A percentile compares a stretch with the other conserved stretches of the same genome.
These are phyloP conservation scores for Colletotrichum lini DNA, from an alignment of 2,329 filamentous ascomycete genomes.

Conservation along the genomic window DNA sequence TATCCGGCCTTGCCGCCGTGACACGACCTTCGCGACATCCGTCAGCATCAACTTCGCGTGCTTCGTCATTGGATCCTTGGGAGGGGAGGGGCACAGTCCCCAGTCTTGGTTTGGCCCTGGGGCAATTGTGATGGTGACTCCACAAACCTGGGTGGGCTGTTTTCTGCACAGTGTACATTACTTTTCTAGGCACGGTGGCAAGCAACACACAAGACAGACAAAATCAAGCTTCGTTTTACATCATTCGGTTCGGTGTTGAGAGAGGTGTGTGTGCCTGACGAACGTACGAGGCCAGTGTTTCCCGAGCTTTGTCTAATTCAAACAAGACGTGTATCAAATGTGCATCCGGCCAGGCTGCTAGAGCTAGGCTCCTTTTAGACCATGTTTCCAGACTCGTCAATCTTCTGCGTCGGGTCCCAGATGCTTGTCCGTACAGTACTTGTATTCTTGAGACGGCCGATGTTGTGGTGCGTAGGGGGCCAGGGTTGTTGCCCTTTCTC, in stretches of 20 bases:
- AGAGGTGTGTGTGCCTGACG: not conserved
- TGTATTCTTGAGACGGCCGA: not conserved
- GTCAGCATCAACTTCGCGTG: not conserved
- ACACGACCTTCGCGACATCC: not conserved
- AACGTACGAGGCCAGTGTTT: not conserved
- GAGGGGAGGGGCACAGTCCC: slow-evolving; percentile 7
- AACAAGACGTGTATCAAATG: slow-evolving; percentile 32
- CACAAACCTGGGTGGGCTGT: slow-evolving; percentile 5
- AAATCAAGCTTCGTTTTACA: slow-evolving; percentile 4
- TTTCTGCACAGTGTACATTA: slow-evolving; percentile 14
- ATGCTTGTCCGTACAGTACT: not conserved
- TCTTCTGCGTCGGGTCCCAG: too few species aligned
- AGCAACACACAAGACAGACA: not conserved
- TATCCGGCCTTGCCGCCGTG: slow-evolving; percentile 10
- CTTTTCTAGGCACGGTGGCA: not conserved
- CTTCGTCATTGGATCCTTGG: slow-evolving; percentile 23
- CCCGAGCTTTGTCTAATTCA: slow-evolving; percentile 31
- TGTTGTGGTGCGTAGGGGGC: slow-evolving; percentile 34
- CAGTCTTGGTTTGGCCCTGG: not conserved
- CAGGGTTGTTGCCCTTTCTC: slow-evolving; percentile 38
- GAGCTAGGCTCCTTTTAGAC: not conserved
- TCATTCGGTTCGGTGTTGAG: not conserved
- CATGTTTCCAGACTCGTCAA: not conserved
- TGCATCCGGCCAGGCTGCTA: slow-evolving; percentile 5
- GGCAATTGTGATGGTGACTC: slow-evolving; percentile 16